A percentile compares a stretch with the other conserved stretches of the same genome.
Conservation (phyloP, 2,329 filamentous ascomycete genomes). For the Xylaria arbuscula region DNA sequence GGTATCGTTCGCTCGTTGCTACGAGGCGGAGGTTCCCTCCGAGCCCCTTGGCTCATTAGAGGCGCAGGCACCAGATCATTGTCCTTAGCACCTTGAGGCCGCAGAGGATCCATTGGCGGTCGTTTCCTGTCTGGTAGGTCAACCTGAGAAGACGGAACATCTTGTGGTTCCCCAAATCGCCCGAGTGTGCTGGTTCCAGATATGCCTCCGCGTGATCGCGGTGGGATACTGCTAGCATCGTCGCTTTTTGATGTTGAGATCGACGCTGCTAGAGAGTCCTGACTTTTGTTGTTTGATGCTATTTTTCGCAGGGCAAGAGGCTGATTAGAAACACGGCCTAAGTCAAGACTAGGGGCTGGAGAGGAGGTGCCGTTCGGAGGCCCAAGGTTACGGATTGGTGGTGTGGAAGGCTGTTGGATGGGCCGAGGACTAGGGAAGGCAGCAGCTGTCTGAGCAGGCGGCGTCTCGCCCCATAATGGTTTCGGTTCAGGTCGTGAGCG, state of each 20-base stretch:
- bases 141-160: constrained; percentile 52
- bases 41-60: constrained; percentile 63
- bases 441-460: constrained; percentile 18
- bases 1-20: constrained; percentile 62
- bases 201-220: constrained; percentile 65
- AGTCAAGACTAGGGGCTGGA: constrained; percentile 65
- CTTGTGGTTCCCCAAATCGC: constrained; percentile 53
- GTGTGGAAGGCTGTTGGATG: constrained; percentile 45
- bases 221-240: constrained; percentile 61
- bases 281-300: constrained; percentile 64
- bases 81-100: constrained; percentile 60
- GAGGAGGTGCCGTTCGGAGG: constrained; percentile 59
- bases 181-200: constrained; percentile 54
- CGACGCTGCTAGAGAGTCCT: constrained; percentile 66
- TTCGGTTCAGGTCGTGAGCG: constrained; percentile 41
- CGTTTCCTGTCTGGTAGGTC: constrained; percentile 71
- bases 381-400: constrained; percentile 49
- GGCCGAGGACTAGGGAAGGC: constrained; percentile 40
- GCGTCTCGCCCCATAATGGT: constrained; percentile 34
- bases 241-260: constrained; percentile 61
- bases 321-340: constrained; percentile 56
- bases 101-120: constrained; percentile 72
- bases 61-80: constrained; percentile 68
- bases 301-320: constrained; percentile 59
- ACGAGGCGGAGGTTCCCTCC: constrained; percentile 64